Base-by-base conservation (phyloP, 2,329 filamentous ascomycete species). In the Apiospora pterosperma region DNA sequence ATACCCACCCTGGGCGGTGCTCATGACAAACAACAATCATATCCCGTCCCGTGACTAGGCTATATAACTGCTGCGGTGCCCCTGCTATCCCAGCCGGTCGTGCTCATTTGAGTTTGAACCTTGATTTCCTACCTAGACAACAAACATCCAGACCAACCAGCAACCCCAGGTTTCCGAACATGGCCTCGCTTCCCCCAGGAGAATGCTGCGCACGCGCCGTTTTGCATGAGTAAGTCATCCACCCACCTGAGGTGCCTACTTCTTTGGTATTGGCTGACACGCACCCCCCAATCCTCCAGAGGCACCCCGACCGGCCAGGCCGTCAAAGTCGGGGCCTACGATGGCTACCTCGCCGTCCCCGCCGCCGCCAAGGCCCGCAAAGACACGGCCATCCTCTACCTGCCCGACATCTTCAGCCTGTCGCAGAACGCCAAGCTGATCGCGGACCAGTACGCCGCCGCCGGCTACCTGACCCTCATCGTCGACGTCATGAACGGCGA, bases 401-500 rank as follows among this genome's bases (percentile, higher is more conserved):
- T 84, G 42, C 79, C 81, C 19, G 84, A 86, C 66, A 77, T 85
- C 64, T 76, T 84, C 62, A 80, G 84, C 66, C 80, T 85, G 74
- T 85, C 81, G 82, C 80, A 84, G 65, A 88, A 90, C 76, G 78
- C 81, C 72, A 77, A 89, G 77, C 80, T 91, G 67, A 85, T 93
- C 71, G 91, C 91, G 66, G 92, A 94, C 80, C 86, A 91, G 72
- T 91, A 85, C 75, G 92, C 92, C 65, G 85, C 86, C 68, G 90
- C 90, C 74, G 91, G 90, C 70, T 93, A 92, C 79, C 81, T 88
- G 64, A 85, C 85, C 64, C 78, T 92, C 52, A 83, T 93, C 66
- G 85, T 90, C 36, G 91, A 94, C 75, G 77, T 91, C 63, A 91
- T 93, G 82, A 83, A 88, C 67, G 90, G 88, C 66, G 88, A 92